A percentile compares a stretch with the other conserved stretches of the same genome.
These are phyloP conservation scores for Penicilliopsis zonata DNA, from an alignment of 495 filamentous ascomycete species.

Conservation along the genomic window DNA sequence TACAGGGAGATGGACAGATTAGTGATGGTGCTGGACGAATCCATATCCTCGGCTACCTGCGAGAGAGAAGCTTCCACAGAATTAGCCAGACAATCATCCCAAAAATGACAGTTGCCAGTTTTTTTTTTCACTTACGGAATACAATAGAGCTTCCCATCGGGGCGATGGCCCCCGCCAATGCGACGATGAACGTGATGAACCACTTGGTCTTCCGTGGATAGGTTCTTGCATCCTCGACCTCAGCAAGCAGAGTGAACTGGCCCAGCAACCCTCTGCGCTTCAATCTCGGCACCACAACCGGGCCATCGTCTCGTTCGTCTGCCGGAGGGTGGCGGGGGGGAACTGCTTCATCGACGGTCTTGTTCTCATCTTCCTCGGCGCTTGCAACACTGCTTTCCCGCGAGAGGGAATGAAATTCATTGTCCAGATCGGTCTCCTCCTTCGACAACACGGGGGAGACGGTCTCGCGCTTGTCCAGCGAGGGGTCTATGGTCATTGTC, in stretches of 20 bases:
- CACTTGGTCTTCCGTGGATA: constrained; percentile 69
- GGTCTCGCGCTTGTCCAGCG: too few relatives aligned
- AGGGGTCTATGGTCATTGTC: too few relatives aligned
- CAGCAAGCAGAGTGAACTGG: constrained; percentile 63
- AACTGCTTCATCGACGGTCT: not conserved
- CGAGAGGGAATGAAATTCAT: not conserved
- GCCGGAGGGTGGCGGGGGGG: constrained; percentile 8
- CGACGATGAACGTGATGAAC: constrained; percentile 71
- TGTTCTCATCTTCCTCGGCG: not conserved
- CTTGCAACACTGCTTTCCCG: not conserved
- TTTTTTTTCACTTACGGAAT: constrained; percentile 64
- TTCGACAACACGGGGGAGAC: not conserved
- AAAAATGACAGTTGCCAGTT: too few relatives aligned
- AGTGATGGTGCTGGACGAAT: constrained; percentile 55
- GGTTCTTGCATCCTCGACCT: constrained; percentile 63
- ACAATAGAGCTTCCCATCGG: constrained; percentile 83
- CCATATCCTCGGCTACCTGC: constrained; percentile 52
- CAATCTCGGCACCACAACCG: constrained; percentile 43
- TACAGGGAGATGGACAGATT: constrained; percentile 81
- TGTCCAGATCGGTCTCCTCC: not conserved
- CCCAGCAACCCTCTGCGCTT: constrained; percentile 67
- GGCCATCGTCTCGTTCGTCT: constrained; percentile 16
- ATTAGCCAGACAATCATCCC: too few relatives aligned
- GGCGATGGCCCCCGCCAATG: constrained; percentile 60
- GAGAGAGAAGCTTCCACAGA: constrained; percentile 67